Evolutionary conservation across 2,329 filamentous ascomycete genomes (phyloP).

Genomic region (Gyromitra esculenta): DNA sequence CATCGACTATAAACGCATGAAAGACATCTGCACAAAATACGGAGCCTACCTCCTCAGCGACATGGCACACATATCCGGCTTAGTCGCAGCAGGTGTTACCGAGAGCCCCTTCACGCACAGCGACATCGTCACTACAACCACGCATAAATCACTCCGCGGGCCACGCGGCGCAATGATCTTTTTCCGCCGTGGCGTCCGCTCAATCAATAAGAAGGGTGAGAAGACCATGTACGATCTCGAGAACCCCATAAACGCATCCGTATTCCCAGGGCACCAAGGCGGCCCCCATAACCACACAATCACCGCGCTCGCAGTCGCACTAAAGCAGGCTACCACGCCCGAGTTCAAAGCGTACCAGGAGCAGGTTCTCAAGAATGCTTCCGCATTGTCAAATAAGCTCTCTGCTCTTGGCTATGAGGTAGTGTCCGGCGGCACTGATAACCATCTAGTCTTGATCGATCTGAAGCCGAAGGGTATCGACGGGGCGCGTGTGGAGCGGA

Average conservation of each 20-base stretch:
- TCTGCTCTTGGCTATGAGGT: slow-evolving; percentile 85
- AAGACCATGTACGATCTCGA: slow-evolving; percentile 85
- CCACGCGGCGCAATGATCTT: slow-evolving; percentile 98
- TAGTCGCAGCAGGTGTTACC: slow-evolving; percentile 90
- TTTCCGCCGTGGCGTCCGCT: slow-evolving; percentile 90
- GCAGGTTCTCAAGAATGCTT: slow-evolving; percentile 88
- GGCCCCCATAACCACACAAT: slow-evolving; percentile 99
- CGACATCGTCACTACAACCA: slow-evolving; percentile 97
- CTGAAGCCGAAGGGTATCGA: slow-evolving; percentile 89
- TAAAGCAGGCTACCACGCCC: slow-evolving; percentile 88
- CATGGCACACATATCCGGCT: slow-evolving; percentile 96
- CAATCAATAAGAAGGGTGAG: slow-evolving; percentile 82
- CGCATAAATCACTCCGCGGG: slow-evolving; percentile 95
- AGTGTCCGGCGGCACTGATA: slow-evolving; percentile 94
- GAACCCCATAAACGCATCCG: slow-evolving; percentile 90
- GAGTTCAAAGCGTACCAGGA: slow-evolving; percentile 95
- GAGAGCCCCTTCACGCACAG: slow-evolving; percentile 88
- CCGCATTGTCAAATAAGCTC: slow-evolving; percentile 82
- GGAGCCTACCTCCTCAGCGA: slow-evolving; percentile 93
- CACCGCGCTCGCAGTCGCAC: slow-evolving; percentile 88
- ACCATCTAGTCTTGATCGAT: slow-evolving; percentile 93
- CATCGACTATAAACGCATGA: slow-evolving; percentile 94
- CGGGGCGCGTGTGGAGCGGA: slow-evolving; percentile 86
- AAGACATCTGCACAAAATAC: slow-evolving; percentile 87
- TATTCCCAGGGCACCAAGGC: slow-evolving; percentile 98